Conservation (phyloP, 2,329 filamentous ascomycete genomes). For the Septoria linicola region DNA sequence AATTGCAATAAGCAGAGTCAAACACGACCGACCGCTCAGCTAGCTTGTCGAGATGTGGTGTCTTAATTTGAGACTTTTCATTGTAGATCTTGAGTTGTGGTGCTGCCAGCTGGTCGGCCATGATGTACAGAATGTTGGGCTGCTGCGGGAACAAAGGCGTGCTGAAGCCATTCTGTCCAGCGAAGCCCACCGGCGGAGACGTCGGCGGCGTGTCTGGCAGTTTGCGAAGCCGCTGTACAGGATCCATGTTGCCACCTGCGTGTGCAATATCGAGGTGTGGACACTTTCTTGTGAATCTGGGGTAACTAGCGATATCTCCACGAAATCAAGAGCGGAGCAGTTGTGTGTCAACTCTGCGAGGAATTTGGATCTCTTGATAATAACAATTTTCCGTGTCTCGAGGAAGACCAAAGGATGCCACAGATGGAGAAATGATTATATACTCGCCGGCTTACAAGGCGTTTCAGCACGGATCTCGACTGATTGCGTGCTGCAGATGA, state of each 20-base stretch:
- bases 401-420: no score
- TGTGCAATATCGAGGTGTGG: neutral
- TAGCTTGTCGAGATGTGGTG: constrained; percentile 81
- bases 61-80: constrained; percentile 82
- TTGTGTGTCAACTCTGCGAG: no score
- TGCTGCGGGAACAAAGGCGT: constrained; percentile 44
- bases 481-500: neutral
- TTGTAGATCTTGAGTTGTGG: constrained; percentile 92
- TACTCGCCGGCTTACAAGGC: neutral
- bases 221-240: constrained; percentile 34
- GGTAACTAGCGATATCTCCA: no score
- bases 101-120: constrained; percentile 93
- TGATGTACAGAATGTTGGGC: constrained; percentile 87
- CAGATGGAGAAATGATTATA: neutral
- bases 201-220: constrained; percentile 38
- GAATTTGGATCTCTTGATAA: no score
- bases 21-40: constrained; percentile 83
- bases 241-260: constrained; percentile 18
- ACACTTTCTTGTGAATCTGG: no score
- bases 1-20: constrained; percentile 91
- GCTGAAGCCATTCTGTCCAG: constrained; percentile 42
- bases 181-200: constrained; percentile 40
- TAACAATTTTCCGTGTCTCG: no score
- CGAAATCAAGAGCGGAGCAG: no score
- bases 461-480: neutral